These are phyloP conservation scores for Backusella circina DNA, from an alignment of 192 early-diverging fungal genomes.

Conservation along the genomic window DNA sequence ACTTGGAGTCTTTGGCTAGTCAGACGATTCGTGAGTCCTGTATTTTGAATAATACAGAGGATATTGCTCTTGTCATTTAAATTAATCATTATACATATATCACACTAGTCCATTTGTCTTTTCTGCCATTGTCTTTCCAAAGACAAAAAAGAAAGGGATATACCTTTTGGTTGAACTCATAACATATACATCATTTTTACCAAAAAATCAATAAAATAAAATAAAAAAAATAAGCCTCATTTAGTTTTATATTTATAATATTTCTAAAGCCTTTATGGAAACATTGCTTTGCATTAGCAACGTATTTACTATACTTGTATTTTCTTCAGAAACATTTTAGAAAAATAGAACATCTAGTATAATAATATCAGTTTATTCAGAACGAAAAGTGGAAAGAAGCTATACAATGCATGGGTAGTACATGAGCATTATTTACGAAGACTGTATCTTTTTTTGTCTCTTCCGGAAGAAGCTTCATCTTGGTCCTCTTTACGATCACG, in stretches of 20 bases:
- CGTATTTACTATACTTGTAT: no score
- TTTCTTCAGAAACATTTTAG: no score
- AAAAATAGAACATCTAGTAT: no score
- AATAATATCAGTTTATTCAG: background rate
- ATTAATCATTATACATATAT: background rate
- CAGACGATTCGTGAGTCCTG: constrained; percentile 35
- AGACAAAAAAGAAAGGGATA: background rate
- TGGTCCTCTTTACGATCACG: background rate
- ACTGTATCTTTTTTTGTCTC: background rate
- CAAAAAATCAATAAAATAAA: background rate
- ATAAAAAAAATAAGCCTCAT: background rate
- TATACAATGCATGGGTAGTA: background rate
- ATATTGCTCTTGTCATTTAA: background rate
- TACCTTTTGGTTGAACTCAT: background rate
- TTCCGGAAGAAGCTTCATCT: background rate
- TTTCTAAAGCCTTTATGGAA: no score
- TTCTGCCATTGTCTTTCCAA: background rate
- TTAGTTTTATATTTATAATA: no score
- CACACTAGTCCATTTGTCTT: background rate
- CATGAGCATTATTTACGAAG: background rate
- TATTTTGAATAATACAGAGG: constrained; percentile 9
- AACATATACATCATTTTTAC: background rate
- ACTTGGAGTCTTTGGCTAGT: constrained; percentile 67
- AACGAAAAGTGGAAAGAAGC: background rate
- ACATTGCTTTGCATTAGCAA: no score